Evolutionary conservation across 2,329 filamentous ascomycete genomes (phyloP).

Genomic region (Stemphylium beticola): DNA sequence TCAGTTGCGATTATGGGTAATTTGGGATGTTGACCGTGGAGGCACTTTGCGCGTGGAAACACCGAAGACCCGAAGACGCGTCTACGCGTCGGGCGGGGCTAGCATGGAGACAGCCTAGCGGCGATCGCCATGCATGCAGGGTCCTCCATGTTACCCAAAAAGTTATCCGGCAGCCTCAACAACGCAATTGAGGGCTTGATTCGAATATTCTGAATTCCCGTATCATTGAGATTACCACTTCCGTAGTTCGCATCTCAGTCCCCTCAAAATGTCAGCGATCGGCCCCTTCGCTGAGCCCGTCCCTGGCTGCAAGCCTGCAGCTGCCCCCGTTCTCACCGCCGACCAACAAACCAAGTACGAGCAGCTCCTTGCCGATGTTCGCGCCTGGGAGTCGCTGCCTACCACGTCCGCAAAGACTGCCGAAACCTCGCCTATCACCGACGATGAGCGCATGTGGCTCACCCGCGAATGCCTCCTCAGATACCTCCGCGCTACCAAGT

Average conservation of each 20-base stretch:
- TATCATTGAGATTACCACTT: background rate
- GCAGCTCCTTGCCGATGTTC: conserved; percentile 72
- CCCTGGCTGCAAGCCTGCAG: conserved; percentile 62
- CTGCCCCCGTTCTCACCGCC: conserved; percentile 67
- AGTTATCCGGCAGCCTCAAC: conserved; percentile 13
- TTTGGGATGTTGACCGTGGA: conserved; percentile 6
- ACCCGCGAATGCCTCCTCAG: conserved; percentile 90
- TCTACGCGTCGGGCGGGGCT: conserved; percentile 33
- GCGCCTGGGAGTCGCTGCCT: conserved; percentile 73
- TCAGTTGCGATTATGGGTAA: conserved; percentile 12
- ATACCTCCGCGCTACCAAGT: conserved; percentile 93
- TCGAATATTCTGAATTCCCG: background rate
- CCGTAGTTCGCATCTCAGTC: background rate
- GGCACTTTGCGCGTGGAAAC: conserved; percentile 18
- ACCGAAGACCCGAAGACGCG: conserved; percentile 38
- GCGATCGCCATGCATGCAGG: conserved; percentile 20
- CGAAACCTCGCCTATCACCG: conserved; percentile 69
- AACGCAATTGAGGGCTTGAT: background rate
- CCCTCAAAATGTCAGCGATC: conserved; percentile 35
- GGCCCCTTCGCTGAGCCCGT: conserved; percentile 42
- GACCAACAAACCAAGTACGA: conserved; percentile 87
- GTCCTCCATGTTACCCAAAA: conserved; percentile 19
- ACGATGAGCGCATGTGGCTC: conserved; percentile 85
- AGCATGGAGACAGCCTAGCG: conserved; percentile 24
- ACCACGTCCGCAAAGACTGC: conserved; percentile 66